These are phyloP conservation scores for Limonomyces culmigenus DNA, from an alignment of 1,284 basidiomycete genomes.

Conservation along the genomic window DNA sequence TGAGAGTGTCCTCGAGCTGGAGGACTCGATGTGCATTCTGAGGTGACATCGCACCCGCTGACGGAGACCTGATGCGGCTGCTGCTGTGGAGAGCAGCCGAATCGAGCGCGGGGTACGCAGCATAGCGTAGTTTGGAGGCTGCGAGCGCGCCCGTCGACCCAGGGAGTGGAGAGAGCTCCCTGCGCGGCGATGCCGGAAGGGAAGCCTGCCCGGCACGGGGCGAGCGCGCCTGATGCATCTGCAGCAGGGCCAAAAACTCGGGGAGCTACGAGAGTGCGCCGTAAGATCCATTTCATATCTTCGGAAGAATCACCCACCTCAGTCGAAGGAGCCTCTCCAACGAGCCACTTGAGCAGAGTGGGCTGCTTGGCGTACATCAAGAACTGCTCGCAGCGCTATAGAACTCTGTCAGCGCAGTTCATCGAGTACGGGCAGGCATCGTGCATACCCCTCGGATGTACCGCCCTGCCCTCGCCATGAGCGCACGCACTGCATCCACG, in stretches of 20 bases:
- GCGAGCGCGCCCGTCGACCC: constrained; percentile 11
- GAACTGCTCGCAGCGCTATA: constrained; percentile 54
- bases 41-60: no score
- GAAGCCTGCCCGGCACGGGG: constrained; percentile 3
- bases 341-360: constrained; percentile 18
- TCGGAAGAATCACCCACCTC: no score
- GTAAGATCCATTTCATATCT: no score
- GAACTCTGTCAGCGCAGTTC: constrained; percentile 1
- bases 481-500: constrained; percentile 20
- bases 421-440: constrained; percentile 2
- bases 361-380: constrained; percentile 26
- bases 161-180: constrained; percentile 7
- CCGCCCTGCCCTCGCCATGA: constrained; percentile 25
- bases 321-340: no score
- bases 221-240: constrained; percentile 11
- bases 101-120: constrained; percentile 38
- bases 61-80: no score
- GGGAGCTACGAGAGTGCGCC: constrained; percentile 53
- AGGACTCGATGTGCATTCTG: constrained; percentile 13
- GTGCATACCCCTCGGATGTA: constrained; percentile 36
- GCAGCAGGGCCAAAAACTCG: constrained; percentile 41
- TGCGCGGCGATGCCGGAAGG: constrained; percentile 6
- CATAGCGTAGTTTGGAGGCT: constrained; percentile 40
- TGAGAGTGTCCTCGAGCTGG: constrained; percentile 21
- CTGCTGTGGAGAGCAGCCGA: constrained; percentile 6